Base-by-base conservation (phyloP, 2,329 filamentous ascomycete genomes). In the Fusarium sp. region DNA sequence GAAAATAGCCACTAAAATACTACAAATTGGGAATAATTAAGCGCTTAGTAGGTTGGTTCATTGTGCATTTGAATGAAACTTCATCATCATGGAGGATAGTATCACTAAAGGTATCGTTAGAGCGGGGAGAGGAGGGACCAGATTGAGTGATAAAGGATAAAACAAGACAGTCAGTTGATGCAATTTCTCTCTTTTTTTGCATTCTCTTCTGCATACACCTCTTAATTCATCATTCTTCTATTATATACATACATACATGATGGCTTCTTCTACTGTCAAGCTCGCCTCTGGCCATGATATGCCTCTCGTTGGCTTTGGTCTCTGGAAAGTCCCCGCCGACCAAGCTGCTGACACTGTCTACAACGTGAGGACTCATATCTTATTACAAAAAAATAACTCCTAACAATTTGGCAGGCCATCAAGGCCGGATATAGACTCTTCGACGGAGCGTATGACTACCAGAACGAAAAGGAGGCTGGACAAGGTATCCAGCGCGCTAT, bases 381-480 rank as follows among this genome's bases (percentile, higher is more conserved):
- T 13, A 7, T 18, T 15, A 9, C 13, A n/a, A 8, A n/a, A n/a
- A 3, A 33, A n/a, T 18, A 24, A 26, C 20, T 18, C 16, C 42
- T 63, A n/a, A 66, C 59, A 39, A 20, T 33, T 9, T 28, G 23
- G 18, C 28, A 77, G 75, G 82, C 83, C 58, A 86, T 87, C 77
- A 85, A 86, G 76, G 76, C 81, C 18, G 85, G 85, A 18, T 87
- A 87, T 76, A 80, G 85, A 33, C 80, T 84, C 64, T 84, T 87
- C 62, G 85, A 86, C 71, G 80, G 82, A 63, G 85, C 85, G 7
- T 85, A 84, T 76, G 83, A 85, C 75, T 91, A 91, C 74, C 83
- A 84, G 57, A 93, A 91, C 60, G 90, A 92, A 77, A 84, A 84
- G 56, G 88, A 90, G 54, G 89, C 91, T 1, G 91, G 89, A 15